Evolutionary conservation across 768 basidiomycete species (phyloP), one percentile per base, ranked within the genome.

Genomic region (Pisolithus orientalis): DNA sequence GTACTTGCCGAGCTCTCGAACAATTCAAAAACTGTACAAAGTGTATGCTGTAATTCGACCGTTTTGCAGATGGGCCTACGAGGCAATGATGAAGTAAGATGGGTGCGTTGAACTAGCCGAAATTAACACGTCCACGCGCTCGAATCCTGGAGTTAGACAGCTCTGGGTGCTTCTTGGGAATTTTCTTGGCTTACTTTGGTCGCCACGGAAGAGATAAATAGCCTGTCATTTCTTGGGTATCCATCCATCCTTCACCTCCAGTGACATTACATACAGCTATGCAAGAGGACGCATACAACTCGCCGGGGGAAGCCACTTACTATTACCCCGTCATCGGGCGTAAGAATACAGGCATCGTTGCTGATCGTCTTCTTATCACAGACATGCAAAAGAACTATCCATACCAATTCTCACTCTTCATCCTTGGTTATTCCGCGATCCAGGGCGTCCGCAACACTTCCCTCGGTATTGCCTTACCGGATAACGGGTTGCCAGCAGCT

Each of bases 321-420:
- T 54, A 54, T 47, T 62, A 62, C 46, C 59, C 65, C 39, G 25
- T 65, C 31, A 45, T 47, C 6, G 64, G 64, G 48, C 54, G 59
- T 28, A 54, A 39, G 28, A 52, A 51, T 39, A 55, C 55, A n/a
- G 48, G 57, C 11, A 47, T 44, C 17, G 34, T 46, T 28, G 59
- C 56, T 34, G 56, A 62, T 31, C 64, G 65, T 50, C 45, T 67
- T 31, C 53, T 59, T 11, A 49, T 66, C 47, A 45, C 67, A 43
- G 56, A 59, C 27, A 44, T 66, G 47, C n/a, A 48, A 43, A 47
- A 17, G 4, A 44, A 57, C 5, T 55, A 60, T n/a, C 60, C 62
- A 3, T 52, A 61, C 50, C 64, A 65, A 29, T 65, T 66, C 51
- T 44, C 65, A 5, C 61, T 65, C 29, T 65, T 65, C 24, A 25